Evolutionary conservation across 192 early-diverging fungal species (phyloP), one percentile per base, ranked within the genome.

Genomic region (Obelidium mucronatum): DNA sequence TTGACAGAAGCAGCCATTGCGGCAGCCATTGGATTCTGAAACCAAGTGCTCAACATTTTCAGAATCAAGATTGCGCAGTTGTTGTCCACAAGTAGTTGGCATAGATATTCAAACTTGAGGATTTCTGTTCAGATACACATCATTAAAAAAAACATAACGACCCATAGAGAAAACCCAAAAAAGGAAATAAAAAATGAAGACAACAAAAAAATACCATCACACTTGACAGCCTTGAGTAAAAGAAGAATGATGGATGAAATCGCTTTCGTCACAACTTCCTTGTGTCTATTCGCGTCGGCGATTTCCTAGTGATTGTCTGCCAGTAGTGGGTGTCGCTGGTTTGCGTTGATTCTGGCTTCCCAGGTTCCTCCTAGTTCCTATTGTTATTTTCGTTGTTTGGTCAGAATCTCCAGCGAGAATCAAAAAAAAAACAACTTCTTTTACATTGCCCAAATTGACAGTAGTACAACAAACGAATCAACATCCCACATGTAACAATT

Each of bases 1-100:
- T 83, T n/a, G n/a, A n/a, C n/a, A n/a, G n/a, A n/a, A 26, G 82
- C 81, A n/a, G 78, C 78, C n/a, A 82, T 76, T 4, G 83, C 79
- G 8, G 77, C 78, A 2, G 80, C 77, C 30, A 87, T 83, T 35
- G 82, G 63, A 68, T 80, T 86, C 56, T 92, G 92, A 28, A 94
- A 86, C 55, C 93, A 93, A 66, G 81, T 76, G 60, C 79, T 83
- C n/a, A 95, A 85, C 79, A 95, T 90, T 73, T 94, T 95, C 11
- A 95, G 80, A 36, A 95, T 88, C 4, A 95, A 74, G 36, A 95
- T 87, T n/a, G 93, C 81, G 48, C 93, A 92, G 55, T 93, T 93
- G 26, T 93, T 94, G 76, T 95, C 94, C 26, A 94, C 86, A 31
- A 95, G 83, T 1, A 93, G 82, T 67, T 93, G 92, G 3, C 88